phyloP scores from a whole-genome alignment of 75 land plant species.

The Selaginella tamariscina region DNA sequence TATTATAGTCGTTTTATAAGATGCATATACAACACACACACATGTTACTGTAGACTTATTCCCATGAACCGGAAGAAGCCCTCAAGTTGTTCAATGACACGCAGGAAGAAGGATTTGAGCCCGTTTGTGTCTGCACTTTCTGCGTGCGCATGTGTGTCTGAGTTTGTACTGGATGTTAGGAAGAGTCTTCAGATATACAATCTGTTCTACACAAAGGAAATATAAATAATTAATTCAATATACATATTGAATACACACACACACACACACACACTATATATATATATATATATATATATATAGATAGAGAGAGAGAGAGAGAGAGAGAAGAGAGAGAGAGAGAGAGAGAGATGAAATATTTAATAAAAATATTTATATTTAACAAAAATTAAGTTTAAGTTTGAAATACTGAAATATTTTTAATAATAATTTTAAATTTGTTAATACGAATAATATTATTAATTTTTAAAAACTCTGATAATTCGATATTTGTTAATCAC shows the following conservation, averaged over 20 bases:
- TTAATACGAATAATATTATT: neutral
- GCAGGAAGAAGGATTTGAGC: slow-evolving; percentile 1
- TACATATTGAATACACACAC: neutral
- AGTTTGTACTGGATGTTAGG: neutral
- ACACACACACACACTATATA: neutral
- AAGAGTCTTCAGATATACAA: neutral
- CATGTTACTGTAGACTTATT: neutral
- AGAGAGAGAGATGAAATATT: neutral
- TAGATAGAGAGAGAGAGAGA: too few relatives aligned
- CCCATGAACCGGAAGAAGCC: neutral
- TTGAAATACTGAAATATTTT: neutral
- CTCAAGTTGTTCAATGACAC: neutral
- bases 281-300: neutral
- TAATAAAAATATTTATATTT: neutral
- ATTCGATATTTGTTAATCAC: too few relatives aligned
- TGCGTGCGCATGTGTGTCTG: neutral
- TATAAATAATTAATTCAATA: slow-evolving; percentile 13
- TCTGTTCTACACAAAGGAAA: slow-evolving; percentile 12
- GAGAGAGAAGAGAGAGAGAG: too few relatives aligned
- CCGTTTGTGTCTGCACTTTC: neutral
- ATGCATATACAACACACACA: too few relatives aligned
- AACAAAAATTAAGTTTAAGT: neutral
- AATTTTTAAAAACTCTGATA: too few relatives aligned
- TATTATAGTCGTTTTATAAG: too few relatives aligned
- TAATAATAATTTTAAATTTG: neutral